Percentiles rank a stretch among this genome's conserved stretches.
phyloP scores from a whole-genome alignment of 2,329 filamentous ascomycete genomes.

The Neonectria punicea region DNA sequence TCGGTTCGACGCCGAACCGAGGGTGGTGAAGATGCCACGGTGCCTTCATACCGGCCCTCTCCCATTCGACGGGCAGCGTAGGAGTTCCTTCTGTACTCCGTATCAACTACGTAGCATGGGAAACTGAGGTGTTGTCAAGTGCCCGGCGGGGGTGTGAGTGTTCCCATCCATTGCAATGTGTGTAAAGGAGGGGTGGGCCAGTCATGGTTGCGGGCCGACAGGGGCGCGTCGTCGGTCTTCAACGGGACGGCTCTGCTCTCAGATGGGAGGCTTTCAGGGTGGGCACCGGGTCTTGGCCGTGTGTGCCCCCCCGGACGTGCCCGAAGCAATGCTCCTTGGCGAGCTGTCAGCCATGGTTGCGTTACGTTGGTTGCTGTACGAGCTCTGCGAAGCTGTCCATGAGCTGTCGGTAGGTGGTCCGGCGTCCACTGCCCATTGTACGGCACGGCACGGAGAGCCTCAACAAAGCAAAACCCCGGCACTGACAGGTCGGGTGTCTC shows the following conservation, averaged over 20 bases:
- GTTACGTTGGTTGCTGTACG: neutral
- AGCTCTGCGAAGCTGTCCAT: neutral
- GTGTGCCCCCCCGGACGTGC: conserved; percentile 11
- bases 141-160: neutral
- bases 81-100: conserved; percentile 1
- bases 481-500: neutral
- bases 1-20: conserved; percentile 29
- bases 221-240: conserved; percentile 11
- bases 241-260: neutral
- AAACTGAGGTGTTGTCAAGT: neutral
- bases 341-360: neutral
- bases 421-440: neutral
- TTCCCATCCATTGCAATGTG: no score
- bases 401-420: neutral
- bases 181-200: conserved; percentile 6
- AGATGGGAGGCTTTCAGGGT: neutral
- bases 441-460: conserved; percentile 5
- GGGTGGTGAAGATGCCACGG: conserved; percentile 7
- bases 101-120: neutral
- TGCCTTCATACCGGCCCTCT: neutral
- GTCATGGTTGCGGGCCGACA: conserved; percentile 19
- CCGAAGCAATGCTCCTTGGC: conserved; percentile 11
- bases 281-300: neutral
- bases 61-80: conserved; percentile 23
- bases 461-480: neutral